Base-by-base conservation (phyloP, 495 filamentous ascomycete species). In the Beverwykella pulmonaria region DNA sequence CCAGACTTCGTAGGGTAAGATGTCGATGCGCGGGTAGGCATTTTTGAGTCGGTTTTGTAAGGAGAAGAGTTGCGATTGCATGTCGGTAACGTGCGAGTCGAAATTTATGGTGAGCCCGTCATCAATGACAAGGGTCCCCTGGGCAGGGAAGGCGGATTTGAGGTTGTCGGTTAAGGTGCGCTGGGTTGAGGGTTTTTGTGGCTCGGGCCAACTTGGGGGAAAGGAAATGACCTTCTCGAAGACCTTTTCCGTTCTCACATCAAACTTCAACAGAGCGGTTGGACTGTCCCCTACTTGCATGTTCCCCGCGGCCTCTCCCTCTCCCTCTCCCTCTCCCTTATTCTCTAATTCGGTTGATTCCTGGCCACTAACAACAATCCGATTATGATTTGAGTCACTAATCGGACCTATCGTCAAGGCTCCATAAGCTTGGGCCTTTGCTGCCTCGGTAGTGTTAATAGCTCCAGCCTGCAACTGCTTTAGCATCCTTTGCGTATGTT, bases 1-100 rank as follows among this genome's bases (percentile, higher is more conserved):
- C 67, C 60, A 65, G 25, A 69, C 67, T 9, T 64, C 61, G 60
- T 65, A 64, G 0, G 67, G 61, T 3, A 69, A 55, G n/a, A 30
- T 48, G 27, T 60, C 54, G 36, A 65, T 65, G 1, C 49, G 19
- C 15, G 67, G 67, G 44, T 60, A 69, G 0, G 47, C 32, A 36
- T 53, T 65, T 17, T 48, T 53, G 34, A 69, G 61, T 1, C 34
- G 60, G 15, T 32, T 12, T 19, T 48, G 47, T 15, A 69, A 1
- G 8, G 46, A 20, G 23, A 32, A 60, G 46, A 69, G 17, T 27
- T 64, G 66, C n/a, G 44, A 52, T 29, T 69, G 59, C 27, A 69
- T 32, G 7, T 64, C 54, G 0, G 39, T 1, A 17, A 65, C 49
- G 14, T 20, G 12, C n/a, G 54, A 17, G 34, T 65, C 54, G 36